A percentile compares a stretch with the other conserved stretches of the same genome.
Evolutionary conservation across 352 stramenopile genomes (phyloP).

Genomic region (Globisporangium abappressorium): DNA sequence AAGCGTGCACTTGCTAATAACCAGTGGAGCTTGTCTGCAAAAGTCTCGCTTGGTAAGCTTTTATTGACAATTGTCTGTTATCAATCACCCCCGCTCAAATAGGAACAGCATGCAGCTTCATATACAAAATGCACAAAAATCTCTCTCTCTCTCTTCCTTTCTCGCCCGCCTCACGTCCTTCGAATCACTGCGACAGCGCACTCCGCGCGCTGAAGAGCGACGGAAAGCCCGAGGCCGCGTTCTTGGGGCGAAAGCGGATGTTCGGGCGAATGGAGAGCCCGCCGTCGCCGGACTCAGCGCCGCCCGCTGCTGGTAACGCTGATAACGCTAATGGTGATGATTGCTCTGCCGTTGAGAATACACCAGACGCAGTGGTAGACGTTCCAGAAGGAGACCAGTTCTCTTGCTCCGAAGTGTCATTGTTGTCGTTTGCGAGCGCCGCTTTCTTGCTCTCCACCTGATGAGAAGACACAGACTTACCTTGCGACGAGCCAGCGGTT

Average conservation of each 20-base stretch:
- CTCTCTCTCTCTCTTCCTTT: background rate
- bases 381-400: conserved; percentile 6
- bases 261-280: conserved; percentile 63
- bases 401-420: conserved; percentile 9
- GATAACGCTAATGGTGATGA: background rate
- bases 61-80: background rate
- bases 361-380: background rate
- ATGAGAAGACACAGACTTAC: conserved; percentile 31
- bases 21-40: too few relatives aligned
- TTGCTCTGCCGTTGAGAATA: conserved; percentile 12
- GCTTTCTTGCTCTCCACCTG: background rate
- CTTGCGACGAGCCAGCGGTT: conserved; percentile 20
- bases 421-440: background rate
- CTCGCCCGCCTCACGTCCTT: background rate
- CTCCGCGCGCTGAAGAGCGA: conserved; percentile 35
- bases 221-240: conserved; percentile 33
- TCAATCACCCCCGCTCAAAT: background rate
- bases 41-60: background rate
- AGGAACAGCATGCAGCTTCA: background rate
- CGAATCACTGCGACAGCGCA: background rate
- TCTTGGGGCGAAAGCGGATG: conserved; percentile 63
- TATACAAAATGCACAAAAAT: conserved; percentile 2
- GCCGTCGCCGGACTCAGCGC: background rate
- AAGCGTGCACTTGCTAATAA: too few relatives aligned
- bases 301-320: background rate